Evolutionary conservation across 2,329 filamentous ascomycete genomes (phyloP).

Genomic region (Samsoniella hepiali): DNA sequence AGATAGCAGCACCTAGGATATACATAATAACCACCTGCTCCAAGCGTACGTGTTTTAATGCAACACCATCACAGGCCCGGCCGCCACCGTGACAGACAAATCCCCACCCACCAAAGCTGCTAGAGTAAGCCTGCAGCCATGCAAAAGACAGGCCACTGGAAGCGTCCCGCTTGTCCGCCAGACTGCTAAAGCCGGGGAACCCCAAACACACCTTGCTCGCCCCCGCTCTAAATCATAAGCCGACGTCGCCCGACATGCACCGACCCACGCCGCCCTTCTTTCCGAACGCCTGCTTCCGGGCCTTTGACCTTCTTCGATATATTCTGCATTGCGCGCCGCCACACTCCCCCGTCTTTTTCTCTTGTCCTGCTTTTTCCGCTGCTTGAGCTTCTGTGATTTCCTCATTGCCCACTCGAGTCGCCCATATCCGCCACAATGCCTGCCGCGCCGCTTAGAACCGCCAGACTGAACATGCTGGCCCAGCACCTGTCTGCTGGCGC

Average conservation of each 20-base stretch:
- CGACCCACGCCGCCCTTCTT: constrained; percentile 14
- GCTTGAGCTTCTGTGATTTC: constrained; percentile 11
- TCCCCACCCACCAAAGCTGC: neutral
- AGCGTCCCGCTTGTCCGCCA: neutral
- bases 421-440: constrained; percentile 28
- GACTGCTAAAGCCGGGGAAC: constrained; percentile 5
- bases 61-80: neutral
- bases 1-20: too few species aligned
- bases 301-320: constrained; percentile 3
- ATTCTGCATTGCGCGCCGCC: constrained; percentile 10
- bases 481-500: constrained; percentile 37
- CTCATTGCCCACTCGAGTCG: neutral
- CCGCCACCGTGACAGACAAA: neutral
- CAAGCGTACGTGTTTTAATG: neutral
- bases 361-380: constrained; percentile 8
- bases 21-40: too few species aligned
- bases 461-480: constrained; percentile 35
- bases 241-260: constrained; percentile 35
- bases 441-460: constrained; percentile 33
- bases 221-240: constrained; percentile 33
- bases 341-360: constrained; percentile 17
- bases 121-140: neutral
- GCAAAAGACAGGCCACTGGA: neutral
- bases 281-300: constrained; percentile 15
- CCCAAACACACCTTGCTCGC: neutral